Conservation (phyloP, 1,139 yeast species). For the Eremothecium cymbalariae region DNA sequence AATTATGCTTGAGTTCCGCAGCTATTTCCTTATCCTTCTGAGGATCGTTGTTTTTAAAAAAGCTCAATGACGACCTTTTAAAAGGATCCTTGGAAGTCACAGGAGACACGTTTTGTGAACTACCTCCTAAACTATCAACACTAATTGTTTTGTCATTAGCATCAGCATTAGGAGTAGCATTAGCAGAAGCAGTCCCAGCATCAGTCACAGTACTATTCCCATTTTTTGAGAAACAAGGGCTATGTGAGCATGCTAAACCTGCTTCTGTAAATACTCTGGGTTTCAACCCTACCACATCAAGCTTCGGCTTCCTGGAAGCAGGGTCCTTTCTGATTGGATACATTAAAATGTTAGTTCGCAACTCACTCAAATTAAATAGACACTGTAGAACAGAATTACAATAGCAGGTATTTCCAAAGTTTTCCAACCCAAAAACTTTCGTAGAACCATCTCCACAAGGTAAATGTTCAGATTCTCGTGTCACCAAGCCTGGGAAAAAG, state of each 20-base stretch:
- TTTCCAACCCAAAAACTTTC: slow-evolving; percentile 88
- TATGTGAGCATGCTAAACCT: slow-evolving; percentile 15
- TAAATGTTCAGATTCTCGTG: slow-evolving; percentile 13
- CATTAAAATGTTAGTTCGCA: slow-evolving; percentile 51
- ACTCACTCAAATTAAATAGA: slow-evolving; percentile 62
- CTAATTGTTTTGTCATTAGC: too few relatives aligned
- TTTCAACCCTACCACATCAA: slow-evolving; percentile 38
- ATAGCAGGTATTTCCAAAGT: slow-evolving; percentile 91
- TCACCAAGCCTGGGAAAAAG: slow-evolving; percentile 7
- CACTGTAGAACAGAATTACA: slow-evolving; percentile 90
- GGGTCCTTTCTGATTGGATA: slow-evolving; percentile 35
- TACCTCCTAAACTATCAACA: too few relatives aligned
- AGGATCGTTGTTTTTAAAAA: too few relatives aligned
- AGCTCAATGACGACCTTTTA: too few relatives aligned
- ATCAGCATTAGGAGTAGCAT: background rate
- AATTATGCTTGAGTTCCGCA: too few relatives aligned
- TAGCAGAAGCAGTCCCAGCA: background rate
- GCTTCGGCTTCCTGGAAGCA: slow-evolving; percentile 33
- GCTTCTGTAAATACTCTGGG: slow-evolving; percentile 40
- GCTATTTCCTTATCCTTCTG: too few relatives aligned
- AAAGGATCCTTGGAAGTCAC: too few relatives aligned
- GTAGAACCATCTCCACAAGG: slow-evolving; percentile 57
- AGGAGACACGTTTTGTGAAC: too few relatives aligned
- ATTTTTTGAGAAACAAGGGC: background rate
- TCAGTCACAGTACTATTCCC: slow-evolving; percentile 1